Conservation (phyloP, 176 grass and related monocot genomes). For the Echinochloa phyllopogon region DNA sequence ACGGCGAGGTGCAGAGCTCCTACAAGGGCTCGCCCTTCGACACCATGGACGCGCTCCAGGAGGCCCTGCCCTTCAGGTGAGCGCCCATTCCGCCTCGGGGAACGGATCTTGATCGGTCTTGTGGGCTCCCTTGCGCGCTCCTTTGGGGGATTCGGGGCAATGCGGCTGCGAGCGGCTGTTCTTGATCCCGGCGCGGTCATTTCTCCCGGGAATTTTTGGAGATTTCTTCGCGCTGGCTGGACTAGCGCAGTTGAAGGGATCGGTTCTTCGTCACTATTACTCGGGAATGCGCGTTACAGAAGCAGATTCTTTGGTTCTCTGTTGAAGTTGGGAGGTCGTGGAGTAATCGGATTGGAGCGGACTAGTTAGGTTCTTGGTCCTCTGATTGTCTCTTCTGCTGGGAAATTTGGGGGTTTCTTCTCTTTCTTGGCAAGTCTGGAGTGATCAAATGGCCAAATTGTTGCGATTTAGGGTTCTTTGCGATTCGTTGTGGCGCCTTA, state of each 20-base stretch:
- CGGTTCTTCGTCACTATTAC: constrained; percentile 36
- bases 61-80: constrained; percentile 87
- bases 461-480: constrained; percentile 22
- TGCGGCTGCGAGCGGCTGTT: constrained; percentile 32
- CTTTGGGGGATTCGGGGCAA: constrained; percentile 35
- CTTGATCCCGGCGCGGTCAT: constrained; percentile 20
- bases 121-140: background rate
- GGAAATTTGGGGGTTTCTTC: background rate
- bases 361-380: constrained; percentile 28
- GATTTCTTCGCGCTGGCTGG: constrained; percentile 20
- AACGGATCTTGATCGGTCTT: constrained; percentile 41
- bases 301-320: constrained; percentile 20
- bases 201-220: constrained; percentile 1
- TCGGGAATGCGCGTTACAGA: constrained; percentile 3
- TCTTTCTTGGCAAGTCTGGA: constrained; percentile 32
- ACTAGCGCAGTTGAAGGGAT: background rate
- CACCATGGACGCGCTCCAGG: constrained; percentile 88
- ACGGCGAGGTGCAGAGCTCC: constrained; percentile 87
- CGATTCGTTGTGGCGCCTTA: background rate
- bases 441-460: background rate
- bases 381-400: background rate
- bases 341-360: constrained; percentile 9
- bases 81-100: background rate
- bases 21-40: constrained; percentile 79
- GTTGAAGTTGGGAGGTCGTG: background rate